phyloP scores from a whole-genome alignment of 345 rosid genomes.

The Populus tremula region DNA sequence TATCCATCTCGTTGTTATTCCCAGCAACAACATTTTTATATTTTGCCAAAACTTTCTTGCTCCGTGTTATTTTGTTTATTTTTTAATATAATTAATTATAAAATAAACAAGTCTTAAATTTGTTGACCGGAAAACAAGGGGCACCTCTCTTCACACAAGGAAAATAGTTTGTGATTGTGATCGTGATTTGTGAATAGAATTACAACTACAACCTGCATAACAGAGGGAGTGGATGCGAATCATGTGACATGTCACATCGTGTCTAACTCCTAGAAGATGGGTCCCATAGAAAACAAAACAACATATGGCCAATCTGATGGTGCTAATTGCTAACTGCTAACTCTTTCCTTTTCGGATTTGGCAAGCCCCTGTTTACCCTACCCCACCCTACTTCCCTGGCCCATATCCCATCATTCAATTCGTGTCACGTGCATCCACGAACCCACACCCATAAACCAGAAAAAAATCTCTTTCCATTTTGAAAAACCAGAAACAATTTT shows the following conservation, averaged over 20 bases:
- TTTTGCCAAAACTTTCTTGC: too few species aligned
- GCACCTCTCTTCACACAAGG: not conserved
- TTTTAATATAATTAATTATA: too few species aligned
- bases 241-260: constrained; percentile 36
- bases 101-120: too few species aligned
- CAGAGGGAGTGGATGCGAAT: not conserved
- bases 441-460: constrained; percentile 28
- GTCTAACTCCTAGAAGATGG: constrained; percentile 16
- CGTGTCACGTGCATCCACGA: constrained; percentile 45
- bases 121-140: not conserved
- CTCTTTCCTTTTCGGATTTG: constrained; percentile 31
- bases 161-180: not conserved
- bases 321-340: constrained; percentile 22
- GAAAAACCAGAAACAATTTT: constrained; percentile 6
- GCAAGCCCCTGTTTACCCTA: constrained; percentile 5
- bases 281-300: constrained; percentile 15
- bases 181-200: not conserved
- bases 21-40: too few species aligned
- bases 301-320: constrained; percentile 21
- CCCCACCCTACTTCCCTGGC: constrained; percentile 41
- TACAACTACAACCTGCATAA: not conserved
- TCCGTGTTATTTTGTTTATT: too few species aligned
- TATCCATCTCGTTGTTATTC: too few species aligned
- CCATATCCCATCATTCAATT: constrained; percentile 39
- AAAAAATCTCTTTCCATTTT: not conserved